phyloP scores from a whole-genome alignment of 1,139 yeast species.

The Suhomyces terraborum region DNA sequence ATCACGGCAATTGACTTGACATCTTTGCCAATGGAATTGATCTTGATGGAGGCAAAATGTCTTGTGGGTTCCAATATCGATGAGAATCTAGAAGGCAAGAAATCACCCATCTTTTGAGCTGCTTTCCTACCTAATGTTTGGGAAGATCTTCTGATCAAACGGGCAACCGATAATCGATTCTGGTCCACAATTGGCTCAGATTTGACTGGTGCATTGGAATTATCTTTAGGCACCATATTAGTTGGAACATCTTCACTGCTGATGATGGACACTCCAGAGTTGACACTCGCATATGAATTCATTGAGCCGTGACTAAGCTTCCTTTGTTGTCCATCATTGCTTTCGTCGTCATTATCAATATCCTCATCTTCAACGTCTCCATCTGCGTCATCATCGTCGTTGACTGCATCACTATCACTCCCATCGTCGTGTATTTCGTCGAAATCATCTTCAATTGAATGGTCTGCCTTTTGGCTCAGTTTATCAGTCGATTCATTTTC shows the following conservation, averaged over 20 bases:
- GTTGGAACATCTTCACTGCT: constrained; percentile 30
- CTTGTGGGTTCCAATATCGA: constrained; percentile 90
- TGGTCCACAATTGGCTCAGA: constrained; percentile 70
- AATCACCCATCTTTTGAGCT: constrained; percentile 87
- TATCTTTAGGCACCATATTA: constrained; percentile 6
- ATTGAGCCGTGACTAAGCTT: constrained; percentile 45
- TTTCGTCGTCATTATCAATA: constrained; percentile 34
- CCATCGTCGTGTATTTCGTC: constrained; percentile 20
- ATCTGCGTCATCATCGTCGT: constrained; percentile 31
- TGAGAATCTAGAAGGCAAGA: constrained; percentile 78
- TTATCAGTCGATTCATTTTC: constrained; percentile 22
- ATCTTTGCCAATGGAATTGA: constrained; percentile 65
- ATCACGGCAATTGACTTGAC: constrained; percentile 65
- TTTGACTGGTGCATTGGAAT: constrained; percentile 17
- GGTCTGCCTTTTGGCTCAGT: constrained; percentile 38
- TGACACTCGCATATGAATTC: constrained; percentile 40
- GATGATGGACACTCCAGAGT: constrained; percentile 29
- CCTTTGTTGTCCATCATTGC: constrained; percentile 32
- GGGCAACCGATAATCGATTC: constrained; percentile 68
- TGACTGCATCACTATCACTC: constrained; percentile 38
- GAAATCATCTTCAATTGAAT: constrained; percentile 24
- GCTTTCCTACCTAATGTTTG: constrained; percentile 70
- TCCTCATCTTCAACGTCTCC: constrained; percentile 28
- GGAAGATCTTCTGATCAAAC: constrained; percentile 62
- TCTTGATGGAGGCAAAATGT: constrained; percentile 89